Base-by-base conservation (phyloP, 768 basidiomycete species). In the Amanita subjunquillea region DNA sequence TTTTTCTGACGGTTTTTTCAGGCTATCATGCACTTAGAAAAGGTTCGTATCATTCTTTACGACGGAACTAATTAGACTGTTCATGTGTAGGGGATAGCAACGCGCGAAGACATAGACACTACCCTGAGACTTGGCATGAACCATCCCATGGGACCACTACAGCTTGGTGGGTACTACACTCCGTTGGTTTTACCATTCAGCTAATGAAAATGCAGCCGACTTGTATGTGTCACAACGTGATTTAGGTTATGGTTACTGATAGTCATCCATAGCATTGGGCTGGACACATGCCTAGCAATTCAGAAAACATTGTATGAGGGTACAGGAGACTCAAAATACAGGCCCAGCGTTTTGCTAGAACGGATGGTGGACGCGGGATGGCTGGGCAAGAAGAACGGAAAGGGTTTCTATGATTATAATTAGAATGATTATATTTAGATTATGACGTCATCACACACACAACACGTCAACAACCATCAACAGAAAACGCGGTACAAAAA, bases 281-380 rank as follows among this genome's bases (percentile, higher is more conserved):
- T 98, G 23, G 95, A 98, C 63, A 98, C 94, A 8, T 97, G 95
- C 65, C 79, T 96, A 10, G 83, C 89, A 3, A 96, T 96, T 61
- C 92, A 95, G 60, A 81, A 88, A 63, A 92, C 91, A 0, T 75
- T 96, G 4, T 89, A 93, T 58, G 78, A 77, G 48, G 91, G 92
- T 53, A 95, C 91, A 7, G 80, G 87, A 0, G 95, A 98, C 67
- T 88, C 87, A 7, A 98, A 98, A 67, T 97, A 98, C 67, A 83
- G 95, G 5, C 94, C 95, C 0, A 85, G 86, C 55, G 75, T 93
- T 23, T 75, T 98, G 15, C 77, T 98, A 7, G 88, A 92, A 60
- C 78, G 91, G 34, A 97, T 98, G 95, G 95, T 98, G 4, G 91
- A 95, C 63, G 95, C 95, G 17, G 84, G 87, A 47, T 98, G 90